Conservation (phyloP, 257 asterid genomes). For the Solanum commersonii region DNA sequence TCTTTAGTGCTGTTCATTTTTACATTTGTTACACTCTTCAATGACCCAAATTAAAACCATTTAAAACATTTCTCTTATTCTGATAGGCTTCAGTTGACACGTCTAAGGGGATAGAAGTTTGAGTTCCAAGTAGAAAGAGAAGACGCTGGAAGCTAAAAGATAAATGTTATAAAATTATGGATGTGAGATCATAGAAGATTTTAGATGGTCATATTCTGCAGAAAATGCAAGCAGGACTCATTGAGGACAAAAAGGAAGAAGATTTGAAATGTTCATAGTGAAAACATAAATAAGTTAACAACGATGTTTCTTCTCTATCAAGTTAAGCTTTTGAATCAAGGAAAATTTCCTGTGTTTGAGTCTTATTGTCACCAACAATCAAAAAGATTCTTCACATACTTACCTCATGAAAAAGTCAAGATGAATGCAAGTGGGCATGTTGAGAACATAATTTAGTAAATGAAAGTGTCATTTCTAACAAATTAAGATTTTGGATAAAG, state of each 20-base stretch:
- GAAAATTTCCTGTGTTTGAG: not conserved
- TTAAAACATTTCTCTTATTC: not conserved
- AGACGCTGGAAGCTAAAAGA: not conserved
- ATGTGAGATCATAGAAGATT: not conserved
- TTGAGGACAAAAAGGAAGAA: not conserved
- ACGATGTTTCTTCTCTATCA: not conserved
- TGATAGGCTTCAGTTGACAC: not conserved
- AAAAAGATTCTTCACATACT: not conserved
- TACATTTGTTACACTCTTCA: not conserved
- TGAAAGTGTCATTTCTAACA: not conserved
- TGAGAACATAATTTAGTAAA: not conserved
- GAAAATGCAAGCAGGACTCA: not conserved
- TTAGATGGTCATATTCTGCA: not conserved
- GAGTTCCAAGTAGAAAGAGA: not conserved
- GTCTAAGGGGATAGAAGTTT: not conserved
- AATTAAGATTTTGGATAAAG: not conserved
- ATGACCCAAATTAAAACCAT: not conserved
- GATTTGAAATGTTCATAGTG: not conserved
- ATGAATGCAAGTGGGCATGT: not conserved
- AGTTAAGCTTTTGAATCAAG: not conserved
- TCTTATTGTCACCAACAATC: not conserved
- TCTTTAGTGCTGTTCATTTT: not conserved
- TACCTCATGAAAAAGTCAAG: not conserved
- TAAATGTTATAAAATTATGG: not conserved
- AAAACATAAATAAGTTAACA: not conserved